phyloP scores from a whole-genome alignment of 495 filamentous ascomycete species.

The Penicillium malachiteum region DNA sequence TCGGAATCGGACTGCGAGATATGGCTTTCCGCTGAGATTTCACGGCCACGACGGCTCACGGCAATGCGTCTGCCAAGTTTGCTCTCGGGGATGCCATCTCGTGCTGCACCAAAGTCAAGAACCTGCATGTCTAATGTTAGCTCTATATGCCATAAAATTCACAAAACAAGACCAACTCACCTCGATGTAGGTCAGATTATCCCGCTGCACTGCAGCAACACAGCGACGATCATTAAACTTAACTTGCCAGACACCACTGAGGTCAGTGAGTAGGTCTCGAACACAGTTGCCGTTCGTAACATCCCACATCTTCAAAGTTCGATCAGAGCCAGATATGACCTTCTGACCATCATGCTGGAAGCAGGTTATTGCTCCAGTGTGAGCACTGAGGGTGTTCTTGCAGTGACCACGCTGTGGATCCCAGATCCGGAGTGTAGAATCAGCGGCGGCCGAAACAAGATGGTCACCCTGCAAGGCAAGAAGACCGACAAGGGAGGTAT shows the following conservation, averaged over 20 bases:
- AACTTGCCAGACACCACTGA: constrained; percentile 97
- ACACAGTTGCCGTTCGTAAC: constrained; percentile 88
- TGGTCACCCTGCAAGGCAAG: constrained; percentile 84
- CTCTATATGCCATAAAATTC: neutral
- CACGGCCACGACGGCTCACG: constrained; percentile 60
- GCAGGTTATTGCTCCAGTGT: constrained; percentile 97
- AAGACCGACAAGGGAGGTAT: constrained; percentile 89
- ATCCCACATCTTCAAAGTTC: constrained; percentile 99
- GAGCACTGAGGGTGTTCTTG: constrained; percentile 82
- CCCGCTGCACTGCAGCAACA: constrained; percentile 93
- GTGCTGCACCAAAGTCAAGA: constrained; percentile 86
- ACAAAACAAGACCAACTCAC: constrained; percentile 52
- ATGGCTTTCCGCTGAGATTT: constrained; percentile 34
- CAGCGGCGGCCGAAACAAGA: constrained; percentile 91
- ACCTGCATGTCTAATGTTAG: constrained; percentile 50
- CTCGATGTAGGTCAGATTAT: constrained; percentile 92
- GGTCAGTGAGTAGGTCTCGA: constrained; percentile 90
- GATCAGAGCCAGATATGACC: constrained; percentile 92
- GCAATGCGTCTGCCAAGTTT: constrained; percentile 79
- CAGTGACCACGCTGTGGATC: constrained; percentile 92
- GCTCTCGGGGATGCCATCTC: constrained; percentile 73
- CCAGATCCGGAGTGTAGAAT: constrained; percentile 95
- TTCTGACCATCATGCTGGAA: constrained; percentile 98
- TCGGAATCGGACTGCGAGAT: constrained; percentile 49
- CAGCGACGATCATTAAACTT: constrained; percentile 95